Evolutionary conservation across 2,329 filamentous ascomycete species (phyloP).

Genomic region (Talaromyces marneffei): DNA sequence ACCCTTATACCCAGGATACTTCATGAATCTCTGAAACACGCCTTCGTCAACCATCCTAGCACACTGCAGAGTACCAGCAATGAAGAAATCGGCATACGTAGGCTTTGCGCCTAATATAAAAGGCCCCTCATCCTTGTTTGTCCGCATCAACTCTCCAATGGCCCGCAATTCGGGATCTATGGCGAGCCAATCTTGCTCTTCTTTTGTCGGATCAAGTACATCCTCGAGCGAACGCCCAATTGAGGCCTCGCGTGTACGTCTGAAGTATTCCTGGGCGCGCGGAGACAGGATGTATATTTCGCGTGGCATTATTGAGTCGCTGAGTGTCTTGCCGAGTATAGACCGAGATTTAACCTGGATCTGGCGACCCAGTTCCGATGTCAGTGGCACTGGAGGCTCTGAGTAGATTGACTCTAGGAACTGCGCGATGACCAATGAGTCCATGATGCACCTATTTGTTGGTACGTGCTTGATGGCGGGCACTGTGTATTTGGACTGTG

Average conservation of each 20-base stretch:
- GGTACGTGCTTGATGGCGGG: constrained; percentile 39
- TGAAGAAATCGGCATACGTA: constrained; percentile 37
- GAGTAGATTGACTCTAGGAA: constrained; percentile 41
- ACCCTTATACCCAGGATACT: constrained; percentile 21
- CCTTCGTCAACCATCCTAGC: constrained; percentile 29
- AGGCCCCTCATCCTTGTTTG: constrained; percentile 31
- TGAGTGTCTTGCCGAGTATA: constrained; percentile 24
- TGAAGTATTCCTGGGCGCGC: constrained; percentile 35
- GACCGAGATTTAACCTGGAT: constrained; percentile 30
- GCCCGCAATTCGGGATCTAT: constrained; percentile 22
- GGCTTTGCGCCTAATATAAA: constrained; percentile 36
- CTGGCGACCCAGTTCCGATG: constrained; percentile 31
- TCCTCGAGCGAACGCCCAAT: constrained; percentile 34
- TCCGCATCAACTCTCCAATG: constrained; percentile 31
- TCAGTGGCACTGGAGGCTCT: constrained; percentile 28
- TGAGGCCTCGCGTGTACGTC: constrained; percentile 33
- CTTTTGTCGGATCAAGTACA: constrained; percentile 15
- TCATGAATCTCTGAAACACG: constrained; percentile 24
- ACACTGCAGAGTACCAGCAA: constrained; percentile 33
- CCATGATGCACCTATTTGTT: constrained; percentile 38
- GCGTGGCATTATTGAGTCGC: constrained; percentile 32
- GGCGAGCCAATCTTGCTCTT: constrained; percentile 12
- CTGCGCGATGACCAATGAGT: constrained; percentile 34
- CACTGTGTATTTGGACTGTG: constrained; percentile 34
- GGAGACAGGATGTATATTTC: constrained; percentile 35